Percentiles rank a stretch among this genome's conserved stretches.
Conservation (phyloP, 2,329 filamentous ascomycete species). For the Fusarium sp. region DNA sequence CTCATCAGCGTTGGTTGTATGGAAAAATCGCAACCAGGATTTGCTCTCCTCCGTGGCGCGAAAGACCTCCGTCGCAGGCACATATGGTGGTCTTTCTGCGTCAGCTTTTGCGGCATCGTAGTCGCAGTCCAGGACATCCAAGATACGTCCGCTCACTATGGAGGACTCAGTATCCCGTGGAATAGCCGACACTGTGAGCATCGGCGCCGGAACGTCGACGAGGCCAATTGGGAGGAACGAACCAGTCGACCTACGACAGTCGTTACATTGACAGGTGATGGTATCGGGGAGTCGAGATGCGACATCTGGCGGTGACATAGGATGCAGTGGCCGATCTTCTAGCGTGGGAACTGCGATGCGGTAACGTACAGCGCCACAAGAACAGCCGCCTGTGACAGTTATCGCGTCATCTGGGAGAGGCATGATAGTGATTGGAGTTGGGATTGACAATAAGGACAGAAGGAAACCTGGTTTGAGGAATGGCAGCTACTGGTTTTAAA, state of each 20-base stretch:
- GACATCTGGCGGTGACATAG: conserved; percentile 23
- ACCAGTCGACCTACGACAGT: conserved; percentile 41
- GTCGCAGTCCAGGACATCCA: conserved; percentile 33
- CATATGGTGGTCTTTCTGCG: conserved; percentile 35
- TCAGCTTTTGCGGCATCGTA: conserved; percentile 34
- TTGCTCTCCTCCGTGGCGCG: conserved; percentile 23
- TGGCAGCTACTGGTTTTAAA: background rate
- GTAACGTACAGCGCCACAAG: conserved; percentile 48
- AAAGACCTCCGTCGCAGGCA: conserved; percentile 40
- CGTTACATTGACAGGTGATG: conserved; percentile 47
- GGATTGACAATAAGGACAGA: background rate
- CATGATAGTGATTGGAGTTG: conserved; percentile 21
- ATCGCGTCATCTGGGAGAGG: conserved; percentile 41
- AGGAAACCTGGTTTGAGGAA: background rate
- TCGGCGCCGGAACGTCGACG: conserved; percentile 32
- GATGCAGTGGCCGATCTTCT: conserved; percentile 23
- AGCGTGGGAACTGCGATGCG: conserved; percentile 39
- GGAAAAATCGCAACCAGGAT: conserved; percentile 49
- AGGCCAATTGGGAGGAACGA: conserved; percentile 22
- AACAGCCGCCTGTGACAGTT: conserved; percentile 48
- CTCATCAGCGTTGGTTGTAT: conserved; percentile 31
- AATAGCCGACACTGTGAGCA: conserved; percentile 45
- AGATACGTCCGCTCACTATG: conserved; percentile 33
- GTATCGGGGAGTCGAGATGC: conserved; percentile 33
- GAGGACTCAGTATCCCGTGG: conserved; percentile 14